Base-by-base conservation (phyloP, 2,329 filamentous ascomycete species). In the Leptodontidium sp. region DNA sequence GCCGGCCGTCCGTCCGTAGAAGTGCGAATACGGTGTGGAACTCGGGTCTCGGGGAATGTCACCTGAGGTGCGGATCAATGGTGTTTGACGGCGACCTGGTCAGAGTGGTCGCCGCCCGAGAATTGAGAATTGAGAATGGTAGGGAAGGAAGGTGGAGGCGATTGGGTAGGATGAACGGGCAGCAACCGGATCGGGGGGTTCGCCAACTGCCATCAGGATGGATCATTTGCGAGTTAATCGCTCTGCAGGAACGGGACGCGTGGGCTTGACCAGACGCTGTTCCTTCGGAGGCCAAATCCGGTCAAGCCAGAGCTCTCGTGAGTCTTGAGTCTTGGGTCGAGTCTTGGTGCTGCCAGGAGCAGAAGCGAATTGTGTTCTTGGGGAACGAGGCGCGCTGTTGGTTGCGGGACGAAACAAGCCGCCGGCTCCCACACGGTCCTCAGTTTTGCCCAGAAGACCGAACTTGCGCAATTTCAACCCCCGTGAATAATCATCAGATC, bases 401-500 rank as follows among this genome's bases (percentile, higher is more conserved):
- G 32, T 59, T 59, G 32, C 57, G 57, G 38, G 57, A 43, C 38
- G 38, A 59, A 26, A 59, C 21, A 55, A 59, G 57, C 38, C 35
- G 57, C 4, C 57, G 57, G 57, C 57, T 45, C 35, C 57, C 35
- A 59, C 57, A 15, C 38, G 57, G 21, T 59, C 57, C 21, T 59
- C 11, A 24, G n/a, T 21, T 21, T 14, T 43, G 55, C 35, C 55
- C 55, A 40, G 32, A 24, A 58, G n/a, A 3, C 55, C 55, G 55
- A 58, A 26, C n/a, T 40, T 58, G 55, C 26, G 21, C 40, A 4
- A 21, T 15, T 58, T 24, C 32, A 17, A 17, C 4, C 35, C 35
- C 38, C 21, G 35, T 12, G 24, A 7, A 26, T 40, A 40, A 45
- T 4, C 9, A 24, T 24, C 4, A 45, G 12, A 24, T 17, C 12